Conservation (phyloP, 2,329 filamentous ascomycete species). For the Claviceps citrina region DNA sequence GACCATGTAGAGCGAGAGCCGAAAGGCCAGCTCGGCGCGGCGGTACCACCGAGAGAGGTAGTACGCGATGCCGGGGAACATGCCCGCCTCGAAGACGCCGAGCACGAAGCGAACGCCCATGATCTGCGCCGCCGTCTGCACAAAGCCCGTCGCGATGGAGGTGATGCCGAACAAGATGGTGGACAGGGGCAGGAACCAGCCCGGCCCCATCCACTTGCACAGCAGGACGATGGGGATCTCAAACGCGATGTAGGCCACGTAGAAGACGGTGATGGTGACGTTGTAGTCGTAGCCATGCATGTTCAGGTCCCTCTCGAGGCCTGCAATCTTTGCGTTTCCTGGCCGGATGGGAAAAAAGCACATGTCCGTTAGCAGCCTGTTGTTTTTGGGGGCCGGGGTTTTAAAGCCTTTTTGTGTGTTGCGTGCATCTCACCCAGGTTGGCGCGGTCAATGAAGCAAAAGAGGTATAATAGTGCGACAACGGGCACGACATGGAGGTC, state of each 20-base stretch:
- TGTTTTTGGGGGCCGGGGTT: too few relatives aligned
- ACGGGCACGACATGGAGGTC: constrained; percentile 1
- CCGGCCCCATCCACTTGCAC: constrained; percentile 54
- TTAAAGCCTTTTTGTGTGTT: too few relatives aligned
- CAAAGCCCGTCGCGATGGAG: too few relatives aligned
- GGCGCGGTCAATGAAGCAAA: constrained; percentile 60
- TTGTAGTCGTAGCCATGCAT: constrained; percentile 64
- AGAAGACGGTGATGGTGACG: constrained; percentile 65
- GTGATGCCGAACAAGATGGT: constrained; percentile 66
- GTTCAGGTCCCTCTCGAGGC: constrained; percentile 21
- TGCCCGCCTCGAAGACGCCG: constrained; percentile 57
- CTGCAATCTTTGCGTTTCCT: constrained; percentile 49
- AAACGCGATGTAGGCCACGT: constrained; percentile 68
- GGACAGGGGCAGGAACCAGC: constrained; percentile 70
- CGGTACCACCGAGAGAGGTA: constrained; percentile 78
- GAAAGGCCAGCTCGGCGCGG: constrained; percentile 62
- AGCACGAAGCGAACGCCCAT: constrained; percentile 57
- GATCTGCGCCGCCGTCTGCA: constrained; percentile 45
- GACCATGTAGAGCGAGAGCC: constrained; percentile 71
- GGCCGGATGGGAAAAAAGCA: too few relatives aligned
- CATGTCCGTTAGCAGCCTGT: too few relatives aligned
- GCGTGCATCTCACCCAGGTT: too few relatives aligned
- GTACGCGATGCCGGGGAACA: constrained; percentile 66
- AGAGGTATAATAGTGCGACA: constrained; percentile 52
- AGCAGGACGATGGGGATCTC: constrained; percentile 73